Evolutionary conservation across 75 land plant genomes (phyloP), one percentile per base, ranked within the genome.

Genomic region (Cryptomeria japonica): DNA sequence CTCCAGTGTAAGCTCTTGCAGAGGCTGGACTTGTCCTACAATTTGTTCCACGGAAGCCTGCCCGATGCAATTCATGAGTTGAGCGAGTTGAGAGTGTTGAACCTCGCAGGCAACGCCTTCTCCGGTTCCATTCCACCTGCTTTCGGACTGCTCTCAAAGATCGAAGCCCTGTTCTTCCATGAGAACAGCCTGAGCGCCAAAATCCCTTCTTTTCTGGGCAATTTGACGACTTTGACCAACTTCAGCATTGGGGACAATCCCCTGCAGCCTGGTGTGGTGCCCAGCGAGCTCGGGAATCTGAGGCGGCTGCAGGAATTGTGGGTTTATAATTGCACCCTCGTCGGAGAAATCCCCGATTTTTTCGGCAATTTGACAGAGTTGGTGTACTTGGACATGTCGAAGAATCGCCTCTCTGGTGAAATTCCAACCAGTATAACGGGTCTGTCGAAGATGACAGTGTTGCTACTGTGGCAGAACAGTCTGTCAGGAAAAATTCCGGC

Each of bases 291-390:
- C 19, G 42, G 42, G 12, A 77, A 77, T 16, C 38, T 77, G 38
- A 13, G 15, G 37, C 37, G 42, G 42, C 42, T 77, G 22, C 22
- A 37, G 39, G 19, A 13, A 18, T 77, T 93, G 70, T 80, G 72
- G 37, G 39, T 93, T 25, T 87, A 89, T 11, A 13, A 82, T 78
- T 92, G 92, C 68, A 61, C 84, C 70, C 86, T 94, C 58, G 84
- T 89, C 28, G 94, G 95, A 46, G 18, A 85, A 3, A 86, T 94
- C 70, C 90, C 92, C 12, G 28, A 64, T 34, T 88, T 85, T 68
- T 87, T 89, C 15, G 85, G 87, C 0, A 85, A 76, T 58, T 87
- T 91, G 19, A 28, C 37, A 1, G 37, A 42, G 86, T 85, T 94
- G 32, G 89, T 84, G 15, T 31, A 31, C 19, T 51, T 93, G 70